Percentiles rank a stretch among this genome's conserved stretches.
phyloP scores from a whole-genome alignment of 2,329 filamentous ascomycete species.

The Alternaria postmessia region DNA sequence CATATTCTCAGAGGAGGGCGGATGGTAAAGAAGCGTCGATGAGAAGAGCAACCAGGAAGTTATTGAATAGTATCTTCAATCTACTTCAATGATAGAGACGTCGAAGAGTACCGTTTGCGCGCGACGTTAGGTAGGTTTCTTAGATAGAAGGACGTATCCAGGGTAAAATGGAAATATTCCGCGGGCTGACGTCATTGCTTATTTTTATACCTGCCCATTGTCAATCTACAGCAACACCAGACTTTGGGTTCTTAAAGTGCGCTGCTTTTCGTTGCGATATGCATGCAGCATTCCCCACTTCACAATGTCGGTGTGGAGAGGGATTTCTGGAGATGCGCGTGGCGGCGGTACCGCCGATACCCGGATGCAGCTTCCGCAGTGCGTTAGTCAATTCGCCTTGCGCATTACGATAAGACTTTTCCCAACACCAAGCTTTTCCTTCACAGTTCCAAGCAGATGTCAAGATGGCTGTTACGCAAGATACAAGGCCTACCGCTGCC shows the following conservation, averaged over 20 bases:
- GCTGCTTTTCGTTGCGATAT: background rate
- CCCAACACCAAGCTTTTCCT: background rate
- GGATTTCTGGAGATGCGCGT: background rate
- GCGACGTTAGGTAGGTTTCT: background rate
- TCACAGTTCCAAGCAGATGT: background rate
- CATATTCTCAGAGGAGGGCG: background rate
- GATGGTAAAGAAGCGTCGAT: background rate
- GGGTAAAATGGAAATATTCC: background rate
- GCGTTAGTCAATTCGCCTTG: slow-evolving; percentile 1
- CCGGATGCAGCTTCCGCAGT: slow-evolving; percentile 10
- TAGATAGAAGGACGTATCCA: background rate
- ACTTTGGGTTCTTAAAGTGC: background rate
- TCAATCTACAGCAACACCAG: background rate
- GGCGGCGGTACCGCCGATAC: slow-evolving; percentile 15
- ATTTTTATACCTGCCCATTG: background rate
- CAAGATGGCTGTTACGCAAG: slow-evolving; percentile 18
- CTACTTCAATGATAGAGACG: background rate
- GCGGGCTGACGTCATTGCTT: background rate
- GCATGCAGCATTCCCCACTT: background rate
- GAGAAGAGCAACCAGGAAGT: background rate
- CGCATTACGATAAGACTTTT: slow-evolving; percentile 9
- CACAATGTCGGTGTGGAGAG: slow-evolving; percentile 8
- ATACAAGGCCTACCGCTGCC: background rate
- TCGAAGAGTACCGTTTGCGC: background rate
- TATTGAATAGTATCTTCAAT: rapidly evolving